Percentiles rank a stretch among this genome's conserved stretches.
phyloP scores from a whole-genome alignment of 345 rosid genomes.

The Trapa incisa region DNA sequence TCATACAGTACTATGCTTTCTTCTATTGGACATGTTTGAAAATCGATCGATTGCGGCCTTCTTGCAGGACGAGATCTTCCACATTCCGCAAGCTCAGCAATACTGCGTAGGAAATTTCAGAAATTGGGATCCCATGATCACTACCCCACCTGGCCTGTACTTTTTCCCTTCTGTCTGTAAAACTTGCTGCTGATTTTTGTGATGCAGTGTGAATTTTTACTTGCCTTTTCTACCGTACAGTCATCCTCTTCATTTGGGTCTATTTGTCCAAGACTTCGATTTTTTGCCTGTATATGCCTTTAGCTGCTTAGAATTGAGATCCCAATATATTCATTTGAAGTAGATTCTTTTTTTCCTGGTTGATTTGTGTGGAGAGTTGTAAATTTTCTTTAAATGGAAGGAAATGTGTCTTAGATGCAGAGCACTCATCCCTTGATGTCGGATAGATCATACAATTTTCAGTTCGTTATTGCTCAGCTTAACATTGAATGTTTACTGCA shows the following conservation, averaged over 20 bases:
- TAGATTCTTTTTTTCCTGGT: no score
- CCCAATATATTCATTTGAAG: background rate
- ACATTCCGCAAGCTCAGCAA: slow-evolving; percentile 77
- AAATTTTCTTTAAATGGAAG: background rate
- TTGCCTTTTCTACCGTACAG: background rate
- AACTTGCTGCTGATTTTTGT: background rate
- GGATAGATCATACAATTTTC: background rate
- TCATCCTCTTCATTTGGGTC: background rate
- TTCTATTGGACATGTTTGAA: background rate
- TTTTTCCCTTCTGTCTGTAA: slow-evolving; percentile 1
- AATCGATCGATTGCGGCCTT: background rate
- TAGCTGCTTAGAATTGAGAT: background rate
- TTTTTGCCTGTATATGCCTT: background rate
- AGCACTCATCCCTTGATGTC: background rate
- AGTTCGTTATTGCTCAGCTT: background rate
- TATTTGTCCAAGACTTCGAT: background rate
- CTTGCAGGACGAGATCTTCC: slow-evolving; percentile 90
- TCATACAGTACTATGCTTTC: background rate
- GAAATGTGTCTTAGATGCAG: background rate
- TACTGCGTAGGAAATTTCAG: slow-evolving; percentile 64
- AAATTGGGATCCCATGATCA: slow-evolving; percentile 98
- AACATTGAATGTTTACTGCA: background rate
- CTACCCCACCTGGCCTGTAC: slow-evolving; percentile 97
- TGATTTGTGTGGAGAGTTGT: background rate
- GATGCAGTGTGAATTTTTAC: background rate